Percentiles rank a stretch among this genome's conserved stretches.
These are phyloP conservation scores for Lasiosphaeria miniovina DNA, from an alignment of 495 filamentous ascomycete species.

Conservation along the genomic window DNA sequence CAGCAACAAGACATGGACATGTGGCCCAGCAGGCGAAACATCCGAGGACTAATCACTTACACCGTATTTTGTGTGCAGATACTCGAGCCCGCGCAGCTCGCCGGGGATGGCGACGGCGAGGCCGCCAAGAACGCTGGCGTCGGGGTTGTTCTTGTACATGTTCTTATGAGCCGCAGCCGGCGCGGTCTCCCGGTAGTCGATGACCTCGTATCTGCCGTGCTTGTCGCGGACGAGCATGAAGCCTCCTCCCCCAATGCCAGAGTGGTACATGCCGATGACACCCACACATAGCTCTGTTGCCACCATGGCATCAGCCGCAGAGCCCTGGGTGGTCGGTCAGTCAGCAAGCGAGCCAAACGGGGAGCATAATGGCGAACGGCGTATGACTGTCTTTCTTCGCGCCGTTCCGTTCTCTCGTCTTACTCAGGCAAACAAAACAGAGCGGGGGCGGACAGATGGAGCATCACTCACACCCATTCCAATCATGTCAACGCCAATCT, in stretches of 20 bases:
- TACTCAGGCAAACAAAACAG: background rate
- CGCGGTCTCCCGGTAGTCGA: constrained; percentile 85
- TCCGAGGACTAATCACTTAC: constrained; percentile 14
- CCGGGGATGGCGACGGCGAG: constrained; percentile 68
- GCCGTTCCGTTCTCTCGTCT: no score
- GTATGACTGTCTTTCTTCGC: no score
- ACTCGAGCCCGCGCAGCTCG: constrained; percentile 73
- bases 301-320: constrained; percentile 73
- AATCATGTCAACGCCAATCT: constrained; percentile 70
- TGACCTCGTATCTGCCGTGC: constrained; percentile 64
- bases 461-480: constrained; percentile 47
- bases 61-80: constrained; percentile 66
- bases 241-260: constrained; percentile 84
- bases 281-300: constrained; percentile 73
- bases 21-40: no score
- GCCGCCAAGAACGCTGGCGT: constrained; percentile 40
- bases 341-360: background rate
- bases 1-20: background rate
- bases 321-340: constrained; percentile 43
- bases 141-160: constrained; percentile 62
- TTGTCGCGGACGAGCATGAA: constrained; percentile 72
- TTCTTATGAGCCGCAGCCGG: constrained; percentile 72
- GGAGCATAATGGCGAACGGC: no score
- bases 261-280: constrained; percentile 84
- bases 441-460: background rate